Percentiles rank a stretch among this genome's conserved stretches.
These are phyloP conservation scores for Lachancea meyersii DNA, from an alignment of 805 yeast genomes.

Conservation along the genomic window DNA sequence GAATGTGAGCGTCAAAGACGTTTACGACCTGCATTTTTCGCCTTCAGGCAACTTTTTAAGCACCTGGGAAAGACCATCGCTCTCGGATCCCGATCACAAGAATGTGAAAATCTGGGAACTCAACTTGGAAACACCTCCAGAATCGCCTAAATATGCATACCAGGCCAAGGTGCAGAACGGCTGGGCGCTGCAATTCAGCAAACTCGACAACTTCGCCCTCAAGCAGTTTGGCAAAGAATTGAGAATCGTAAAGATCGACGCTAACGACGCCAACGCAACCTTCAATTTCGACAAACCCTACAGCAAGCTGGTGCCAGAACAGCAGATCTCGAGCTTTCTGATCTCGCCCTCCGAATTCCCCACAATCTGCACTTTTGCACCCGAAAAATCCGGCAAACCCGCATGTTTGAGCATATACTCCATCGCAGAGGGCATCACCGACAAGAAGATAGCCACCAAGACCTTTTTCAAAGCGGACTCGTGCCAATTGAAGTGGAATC, in stretches of 20 bases:
- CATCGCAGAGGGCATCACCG: constrained; percentile 33
- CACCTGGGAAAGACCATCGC: constrained; percentile 85
- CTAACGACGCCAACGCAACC: constrained; percentile 33
- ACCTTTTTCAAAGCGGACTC: constrained; percentile 93
- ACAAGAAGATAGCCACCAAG: constrained; percentile 75
- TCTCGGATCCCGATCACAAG: constrained; percentile 63
- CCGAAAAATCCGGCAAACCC: constrained; percentile 83
- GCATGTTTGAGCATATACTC: constrained; percentile 76
- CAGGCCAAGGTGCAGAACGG: constrained; percentile 78
- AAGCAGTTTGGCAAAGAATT: constrained; percentile 28
- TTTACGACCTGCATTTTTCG: constrained; percentile 80
- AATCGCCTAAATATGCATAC: constrained; percentile 41
- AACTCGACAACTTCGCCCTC: constrained; percentile 30
- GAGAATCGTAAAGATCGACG: constrained; percentile 37
- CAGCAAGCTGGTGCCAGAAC: constrained; percentile 50
- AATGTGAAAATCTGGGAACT: constrained; percentile 76
- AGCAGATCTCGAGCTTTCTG: constrained; percentile 40
- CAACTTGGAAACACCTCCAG: constrained; percentile 38
- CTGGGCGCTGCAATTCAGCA: constrained; percentile 49
- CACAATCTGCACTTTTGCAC: constrained; percentile 82
- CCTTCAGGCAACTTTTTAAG: constrained; percentile 77
- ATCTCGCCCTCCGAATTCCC: constrained; percentile 87
- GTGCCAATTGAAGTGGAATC: constrained; percentile 89
- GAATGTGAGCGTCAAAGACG: constrained; percentile 46
- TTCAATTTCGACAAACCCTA: constrained; percentile 47